A percentile compares a stretch with the other conserved stretches of the same genome.
Evolutionary conservation across 345 rosid genomes (phyloP).

Genomic region (Melaleuca quinquenervia): DNA sequence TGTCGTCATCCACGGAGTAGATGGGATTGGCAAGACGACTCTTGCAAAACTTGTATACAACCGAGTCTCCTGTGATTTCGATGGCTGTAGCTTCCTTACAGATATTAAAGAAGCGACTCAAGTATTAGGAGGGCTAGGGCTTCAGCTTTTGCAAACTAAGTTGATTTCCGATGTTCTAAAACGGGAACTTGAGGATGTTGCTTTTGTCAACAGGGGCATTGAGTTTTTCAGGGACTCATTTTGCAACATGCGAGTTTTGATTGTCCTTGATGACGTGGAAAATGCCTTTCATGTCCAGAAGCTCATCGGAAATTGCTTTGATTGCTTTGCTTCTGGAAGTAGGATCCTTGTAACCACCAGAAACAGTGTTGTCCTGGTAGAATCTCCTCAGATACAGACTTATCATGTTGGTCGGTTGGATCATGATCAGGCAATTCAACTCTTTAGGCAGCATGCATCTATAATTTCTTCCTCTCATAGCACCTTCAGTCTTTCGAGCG

Average conservation of each 20-base stretch:
- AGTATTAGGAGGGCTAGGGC: too few species aligned
- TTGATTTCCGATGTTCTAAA: not conserved
- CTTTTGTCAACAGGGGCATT: not conserved
- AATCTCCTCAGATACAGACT: not conserved
- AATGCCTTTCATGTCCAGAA: not conserved
- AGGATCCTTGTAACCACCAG: not conserved
- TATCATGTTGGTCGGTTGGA: not conserved
- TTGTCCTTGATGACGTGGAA: not conserved
- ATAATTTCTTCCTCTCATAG: not conserved
- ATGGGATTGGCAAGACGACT: not conserved
- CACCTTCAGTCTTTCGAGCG: not conserved
- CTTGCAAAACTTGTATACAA: conserved; percentile 17
- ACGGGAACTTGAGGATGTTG: not conserved
- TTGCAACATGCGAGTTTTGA: not conserved
- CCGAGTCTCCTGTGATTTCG: conserved; percentile 7
- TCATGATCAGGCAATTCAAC: not conserved
- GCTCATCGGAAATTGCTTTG: not conserved
- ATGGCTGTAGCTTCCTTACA: conserved; percentile 13
- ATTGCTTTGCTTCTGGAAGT: not conserved
- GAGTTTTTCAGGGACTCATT: not conserved
- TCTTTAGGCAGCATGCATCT: not conserved
- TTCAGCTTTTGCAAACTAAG: too few species aligned
- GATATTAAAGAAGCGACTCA: not conserved
- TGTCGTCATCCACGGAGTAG: not conserved
- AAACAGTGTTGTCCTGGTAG: not conserved